Conservation (phyloP, 495 filamentous ascomycete genomes). For the Durotheca rogersii region DNA sequence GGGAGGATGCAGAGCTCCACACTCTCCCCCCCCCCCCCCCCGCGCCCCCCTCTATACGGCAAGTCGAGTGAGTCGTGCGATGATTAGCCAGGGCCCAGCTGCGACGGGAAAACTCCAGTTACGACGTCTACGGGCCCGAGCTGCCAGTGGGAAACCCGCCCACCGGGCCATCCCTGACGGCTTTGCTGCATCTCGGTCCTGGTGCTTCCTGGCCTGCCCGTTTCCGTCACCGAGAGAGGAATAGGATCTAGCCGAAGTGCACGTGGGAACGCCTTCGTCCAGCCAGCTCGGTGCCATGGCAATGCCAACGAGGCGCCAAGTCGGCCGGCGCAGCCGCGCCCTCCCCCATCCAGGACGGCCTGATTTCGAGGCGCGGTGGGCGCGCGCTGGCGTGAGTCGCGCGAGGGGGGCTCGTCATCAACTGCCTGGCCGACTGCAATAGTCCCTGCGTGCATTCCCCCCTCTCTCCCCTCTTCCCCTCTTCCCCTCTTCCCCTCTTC, state of each 20-base stretch:
- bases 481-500: too few relatives aligned
- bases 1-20: neutral
- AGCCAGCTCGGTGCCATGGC: too few relatives aligned
- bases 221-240: neutral
- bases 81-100: too few relatives aligned
- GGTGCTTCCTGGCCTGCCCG: neutral
- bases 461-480: neutral
- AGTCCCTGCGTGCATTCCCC: slow-evolving; percentile 43
- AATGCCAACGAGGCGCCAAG: slow-evolving; percentile 46
- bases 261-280: slow-evolving; percentile 26
- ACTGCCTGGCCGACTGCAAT: slow-evolving; percentile 67
- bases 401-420: slow-evolving; percentile 66
- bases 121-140: slow-evolving; percentile 35
- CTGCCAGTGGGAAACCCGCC: slow-evolving; percentile 33
- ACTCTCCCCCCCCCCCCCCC: too few relatives aligned
- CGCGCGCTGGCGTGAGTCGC: slow-evolving; percentile 53
- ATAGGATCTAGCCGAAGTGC: neutral
- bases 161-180: slow-evolving; percentile 36
- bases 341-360: too few relatives aligned
- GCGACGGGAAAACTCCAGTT: too few relatives aligned
- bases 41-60: too few relatives aligned
- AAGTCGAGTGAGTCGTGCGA: too few relatives aligned
- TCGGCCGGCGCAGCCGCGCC: slow-evolving; percentile 39
- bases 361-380: slow-evolving; percentile 37
- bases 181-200: slow-evolving; percentile 28